Evolutionary conservation across 2,329 filamentous ascomycete species (phyloP), one percentile per base, ranked within the genome.

Genomic region (Microdochium nivale): DNA sequence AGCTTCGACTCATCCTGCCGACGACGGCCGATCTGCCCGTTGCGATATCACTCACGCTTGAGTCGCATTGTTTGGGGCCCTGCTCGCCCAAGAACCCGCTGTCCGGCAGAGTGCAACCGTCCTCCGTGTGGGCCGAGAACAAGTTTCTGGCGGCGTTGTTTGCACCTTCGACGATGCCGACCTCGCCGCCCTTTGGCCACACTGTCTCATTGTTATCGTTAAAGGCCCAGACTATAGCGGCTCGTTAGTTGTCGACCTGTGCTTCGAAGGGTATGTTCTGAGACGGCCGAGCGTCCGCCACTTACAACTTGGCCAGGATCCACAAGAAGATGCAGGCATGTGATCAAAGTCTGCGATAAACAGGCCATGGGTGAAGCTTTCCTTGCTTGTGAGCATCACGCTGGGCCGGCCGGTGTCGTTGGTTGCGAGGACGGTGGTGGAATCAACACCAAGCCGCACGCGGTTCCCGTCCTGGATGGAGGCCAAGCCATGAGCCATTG

Each of bases 341-440:
- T 90, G 86, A 19, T 74, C 73, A 49, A 90, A 78, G 63, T 90
- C 87, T 23, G 86, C 74, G 49, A 90, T 82, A 58, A 90, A 81
- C 10, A 90, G 76, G 1, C 84, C 86, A 57, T 83, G 75, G 27
- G 75, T 79, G 64, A 83, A 90, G 3, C 72, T 66, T 49, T 79
- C 73, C 50, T 80, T 84, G 66, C 83, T 87, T 44, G 81, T 79
- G 13, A 90, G 66, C 16, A 87, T 79, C 37, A 90, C 78, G 55
- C 83, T 88, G 10, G 75, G 72, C 19, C 77, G 66, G n/a, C 76
- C 77, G 51, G 65, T 59, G 49, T 67, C 59, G 2, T 64, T 55
- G 2, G 57, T 57, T 2, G 55, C 55, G 54, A 72, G 74, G 2
- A 51, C 63, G 49, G 70, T 70, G 33, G 59, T 65, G 48, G 64